Evolutionary conservation across 805 yeast genomes (phyloP).

Genomic region (Sungouiella blattae): DNA sequence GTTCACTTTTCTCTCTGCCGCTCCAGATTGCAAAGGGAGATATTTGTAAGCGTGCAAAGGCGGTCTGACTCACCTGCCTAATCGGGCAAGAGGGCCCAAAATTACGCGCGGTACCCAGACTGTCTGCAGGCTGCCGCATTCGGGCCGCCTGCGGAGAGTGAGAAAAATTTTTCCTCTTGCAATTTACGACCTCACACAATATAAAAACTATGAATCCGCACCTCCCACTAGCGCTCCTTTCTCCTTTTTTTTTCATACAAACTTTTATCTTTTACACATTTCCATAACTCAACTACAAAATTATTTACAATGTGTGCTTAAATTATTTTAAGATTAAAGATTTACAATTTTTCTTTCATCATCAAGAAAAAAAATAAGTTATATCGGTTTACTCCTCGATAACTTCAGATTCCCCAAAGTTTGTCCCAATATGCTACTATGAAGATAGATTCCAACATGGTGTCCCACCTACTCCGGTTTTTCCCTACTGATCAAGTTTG

Average conservation of each 20-base stretch:
- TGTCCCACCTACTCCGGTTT: constrained; percentile 25
- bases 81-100: too few relatives aligned
- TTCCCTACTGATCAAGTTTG: constrained; percentile 2
- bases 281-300: constrained; percentile 1
- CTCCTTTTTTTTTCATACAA: constrained; percentile 6
- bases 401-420: constrained; percentile 19
- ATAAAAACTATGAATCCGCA: constrained; percentile 9
- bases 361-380: constrained; percentile 16
- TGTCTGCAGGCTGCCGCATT: too few relatives aligned
- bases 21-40: too few relatives aligned
- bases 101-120: too few relatives aligned
- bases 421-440: constrained; percentile 30
- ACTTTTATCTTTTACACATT: constrained; percentile 5
- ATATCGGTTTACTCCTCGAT: constrained; percentile 18
- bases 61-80: constrained; percentile 6
- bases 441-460: constrained; percentile 31
- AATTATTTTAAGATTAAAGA: constrained; percentile 21
- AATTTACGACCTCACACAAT: constrained; percentile 2
- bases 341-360: constrained; percentile 16
- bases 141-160: too few relatives aligned
- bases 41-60: constrained; percentile 1
- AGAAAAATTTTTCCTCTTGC: constrained; percentile 11
- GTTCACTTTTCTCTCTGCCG: too few relatives aligned
- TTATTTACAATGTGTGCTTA: constrained; percentile 34
- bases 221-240: neutral